Evolutionary conservation across 441 rosid species (phyloP), one percentile per base, ranked within the genome.

Genomic region (Erodium trifolium): DNA sequence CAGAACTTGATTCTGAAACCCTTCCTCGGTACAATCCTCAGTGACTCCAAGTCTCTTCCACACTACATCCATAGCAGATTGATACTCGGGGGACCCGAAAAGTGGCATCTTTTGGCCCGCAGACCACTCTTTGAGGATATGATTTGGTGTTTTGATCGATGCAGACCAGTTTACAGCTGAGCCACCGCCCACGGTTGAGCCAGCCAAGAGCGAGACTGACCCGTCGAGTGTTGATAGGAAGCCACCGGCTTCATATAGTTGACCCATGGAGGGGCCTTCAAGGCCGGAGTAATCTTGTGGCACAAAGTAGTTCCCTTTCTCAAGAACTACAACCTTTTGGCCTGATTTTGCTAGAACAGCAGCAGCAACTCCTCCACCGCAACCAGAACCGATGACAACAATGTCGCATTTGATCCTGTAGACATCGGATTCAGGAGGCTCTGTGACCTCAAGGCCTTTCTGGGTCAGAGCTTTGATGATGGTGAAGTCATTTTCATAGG

Each of bases 351-450:
- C 95, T 17, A 93, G 84, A 12, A 88, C 85, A 0, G 95, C 86
- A 14, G 95, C 97, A 0, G 97, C 96, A 8, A 93, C 97, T 1
- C 95, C 96, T 13, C 99, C 99, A 1, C 99, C 99, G n/a, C 95
- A 86, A 29, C 99, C 99, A 0, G 99, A 93, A 3, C 99, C 97
- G 5, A 93, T 78, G 5, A 93, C 72, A 0, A 86, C 86, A 3
- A 66, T 95, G 63, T 93, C 99, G 19, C 97, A 93, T 69, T 86
- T 82, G 78, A 93, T 82, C 66, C 31, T 85, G 74, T 70, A 81
- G 3, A 71, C 49, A 1, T 80, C 76, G 0, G 70, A 66, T 35
- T 70, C 12, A 0, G 73, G 13, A 63, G 82, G 86, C 0, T 67
- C 67, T 0, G 73, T 66, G 8, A 78, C 88, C 69, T 76, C 31